Evolutionary conservation across 208 protist species (phyloP).

Genomic region (Histomonas meleagridis): DNA sequence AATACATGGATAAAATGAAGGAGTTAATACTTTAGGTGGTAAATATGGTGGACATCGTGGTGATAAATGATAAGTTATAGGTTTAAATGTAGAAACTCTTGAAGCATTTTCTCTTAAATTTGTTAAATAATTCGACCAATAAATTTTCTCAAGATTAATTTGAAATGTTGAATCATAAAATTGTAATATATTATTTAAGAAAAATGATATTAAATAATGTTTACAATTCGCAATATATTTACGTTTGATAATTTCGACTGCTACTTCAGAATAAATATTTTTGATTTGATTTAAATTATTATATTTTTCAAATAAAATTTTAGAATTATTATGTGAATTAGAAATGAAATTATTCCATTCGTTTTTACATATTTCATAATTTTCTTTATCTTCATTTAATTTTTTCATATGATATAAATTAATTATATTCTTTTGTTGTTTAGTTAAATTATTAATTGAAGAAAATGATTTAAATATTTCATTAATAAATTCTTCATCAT

Average conservation of each 20-base stretch:
- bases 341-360: no score
- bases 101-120: background rate
- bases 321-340: no score
- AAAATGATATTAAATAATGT: background rate
- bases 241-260: background rate
- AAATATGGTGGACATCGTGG: background rate
- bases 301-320: no score
- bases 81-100: background rate
- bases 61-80: background rate
- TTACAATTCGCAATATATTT: background rate
- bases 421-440: no score
- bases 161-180: background rate
- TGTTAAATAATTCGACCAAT: background rate
- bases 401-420: no score
- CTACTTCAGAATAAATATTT: no score
- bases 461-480: background rate
- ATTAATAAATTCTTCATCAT: background rate
- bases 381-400: no score
- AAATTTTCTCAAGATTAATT: background rate
- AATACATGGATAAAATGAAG: background rate
- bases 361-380: no score
- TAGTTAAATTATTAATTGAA: no score
- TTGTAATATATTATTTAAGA: background rate
- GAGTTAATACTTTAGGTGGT: background rate
- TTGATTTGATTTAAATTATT: no score